Conservation (phyloP, 441 rosid species). For the Breynia disticha region DNA sequence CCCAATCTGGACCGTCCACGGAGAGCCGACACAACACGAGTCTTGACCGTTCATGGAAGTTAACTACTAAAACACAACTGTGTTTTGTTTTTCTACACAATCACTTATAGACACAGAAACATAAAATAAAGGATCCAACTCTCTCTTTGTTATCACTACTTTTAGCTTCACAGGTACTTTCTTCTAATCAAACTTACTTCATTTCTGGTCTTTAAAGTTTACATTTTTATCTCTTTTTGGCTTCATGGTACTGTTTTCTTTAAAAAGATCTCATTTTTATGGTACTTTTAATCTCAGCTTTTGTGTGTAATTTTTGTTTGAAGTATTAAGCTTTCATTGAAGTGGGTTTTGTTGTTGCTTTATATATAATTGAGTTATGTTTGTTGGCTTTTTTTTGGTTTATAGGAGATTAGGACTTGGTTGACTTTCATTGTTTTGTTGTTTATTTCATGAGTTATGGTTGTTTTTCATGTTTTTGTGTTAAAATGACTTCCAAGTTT, state of each 20-base stretch:
- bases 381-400: conserved; percentile 13
- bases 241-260: conserved; percentile 5
- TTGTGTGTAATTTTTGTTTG: conserved; percentile 10
- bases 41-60: conserved; percentile 48
- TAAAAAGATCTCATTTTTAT: conserved; percentile 1
- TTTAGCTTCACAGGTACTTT: conserved; percentile 23
- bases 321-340: conserved; percentile 3
- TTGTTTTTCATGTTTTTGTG: conserved; percentile 15
- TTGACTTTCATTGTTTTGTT: conserved; percentile 25
- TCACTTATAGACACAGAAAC: conserved; percentile 2
- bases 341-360: conserved; percentile 7
- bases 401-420: conserved; percentile 21
- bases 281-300: conserved; percentile 13
- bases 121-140: conserved; percentile 19
- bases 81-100: not conserved
- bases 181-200: conserved; percentile 2
- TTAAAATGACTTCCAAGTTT: not conserved
- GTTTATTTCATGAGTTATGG: conserved; percentile 15
- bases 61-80: conserved; percentile 9
- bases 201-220: conserved; percentile 12
- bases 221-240: conserved; percentile 6
- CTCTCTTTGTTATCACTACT: not conserved
- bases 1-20: conserved; percentile 48
- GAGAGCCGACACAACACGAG: conserved; percentile 30
- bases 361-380: conserved; percentile 15